phyloP scores from a whole-genome alignment of 148 eudicot genomes.

The Beta vulgaris region DNA sequence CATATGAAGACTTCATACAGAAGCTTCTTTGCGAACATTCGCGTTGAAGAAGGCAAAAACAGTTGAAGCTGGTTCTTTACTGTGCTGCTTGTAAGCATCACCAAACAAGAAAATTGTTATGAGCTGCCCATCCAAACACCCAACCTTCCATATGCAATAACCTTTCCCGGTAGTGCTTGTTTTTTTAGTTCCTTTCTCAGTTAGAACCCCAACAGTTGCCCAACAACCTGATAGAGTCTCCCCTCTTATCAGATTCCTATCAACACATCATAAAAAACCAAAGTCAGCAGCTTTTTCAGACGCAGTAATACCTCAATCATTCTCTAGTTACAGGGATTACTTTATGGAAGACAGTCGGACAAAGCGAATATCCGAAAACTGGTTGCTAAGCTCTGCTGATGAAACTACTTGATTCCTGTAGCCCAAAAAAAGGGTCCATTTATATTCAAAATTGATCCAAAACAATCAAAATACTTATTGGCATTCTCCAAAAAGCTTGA shows the following conservation, averaged over 20 bases:
- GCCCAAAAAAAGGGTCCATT: background rate
- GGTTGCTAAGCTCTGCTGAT: conserved; percentile 60
- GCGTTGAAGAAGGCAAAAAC: conserved; percentile 69
- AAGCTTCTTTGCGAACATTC: conserved; percentile 69
- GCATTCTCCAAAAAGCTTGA: background rate
- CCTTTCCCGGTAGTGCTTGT: conserved; percentile 71
- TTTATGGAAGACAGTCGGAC: conserved; percentile 76
- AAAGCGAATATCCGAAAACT: conserved; percentile 80
- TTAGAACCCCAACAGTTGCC: conserved; percentile 88
- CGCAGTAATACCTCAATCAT: background rate
- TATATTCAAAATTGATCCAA: background rate
- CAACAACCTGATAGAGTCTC: conserved; percentile 90
- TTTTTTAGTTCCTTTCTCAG: conserved; percentile 60
- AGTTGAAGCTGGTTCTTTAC: conserved; percentile 53
- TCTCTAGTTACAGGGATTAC: conserved; percentile 35
- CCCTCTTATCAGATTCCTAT: conserved; percentile 73
- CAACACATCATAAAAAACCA: conserved; percentile 13
- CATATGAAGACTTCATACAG: conserved; percentile 36
- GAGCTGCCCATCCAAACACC: conserved; percentile 77
- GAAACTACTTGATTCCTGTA: conserved; percentile 77
- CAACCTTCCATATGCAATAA: conserved; percentile 75
- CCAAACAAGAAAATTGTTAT: conserved; percentile 88
- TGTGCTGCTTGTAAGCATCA: conserved; percentile 67
- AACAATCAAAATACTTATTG: conserved; percentile 2
- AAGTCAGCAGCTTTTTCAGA: conserved; percentile 18